phyloP scores from a whole-genome alignment of 2,329 filamentous ascomycete genomes.

The Neonectria ditissima region DNA sequence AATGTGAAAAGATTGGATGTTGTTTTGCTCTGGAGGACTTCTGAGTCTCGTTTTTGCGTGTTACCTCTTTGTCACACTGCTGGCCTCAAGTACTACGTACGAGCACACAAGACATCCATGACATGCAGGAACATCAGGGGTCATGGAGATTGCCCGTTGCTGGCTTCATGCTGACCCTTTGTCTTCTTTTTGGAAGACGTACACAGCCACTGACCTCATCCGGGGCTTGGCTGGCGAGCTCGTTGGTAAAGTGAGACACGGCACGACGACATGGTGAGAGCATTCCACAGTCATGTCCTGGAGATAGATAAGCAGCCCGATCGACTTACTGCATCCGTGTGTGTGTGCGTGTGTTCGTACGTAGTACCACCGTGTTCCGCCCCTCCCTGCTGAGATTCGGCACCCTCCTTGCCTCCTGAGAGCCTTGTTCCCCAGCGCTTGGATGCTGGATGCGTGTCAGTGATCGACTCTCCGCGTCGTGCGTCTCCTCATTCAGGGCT shows the following conservation, averaged over 20 bases:
- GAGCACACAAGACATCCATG: background rate
- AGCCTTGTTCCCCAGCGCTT: background rate
- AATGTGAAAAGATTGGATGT: background rate
- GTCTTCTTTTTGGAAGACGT: background rate
- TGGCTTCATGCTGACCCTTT: background rate
- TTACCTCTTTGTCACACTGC: background rate
- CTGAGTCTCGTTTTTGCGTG: background rate
- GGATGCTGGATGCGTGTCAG: background rate
- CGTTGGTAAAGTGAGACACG: background rate
- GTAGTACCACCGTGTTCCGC: background rate
- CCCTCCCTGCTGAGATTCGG: background rate
- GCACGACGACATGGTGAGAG: background rate
- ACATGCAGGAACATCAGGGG: background rate
- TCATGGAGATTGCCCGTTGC: background rate
- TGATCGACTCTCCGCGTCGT: background rate
- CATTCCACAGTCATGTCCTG: background rate
- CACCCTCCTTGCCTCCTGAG: background rate
- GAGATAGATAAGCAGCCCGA: slow-evolving; percentile 2
- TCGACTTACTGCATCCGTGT: background rate
- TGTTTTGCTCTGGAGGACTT: background rate
- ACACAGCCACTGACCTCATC: slow-evolving; percentile 6
- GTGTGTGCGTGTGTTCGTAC: background rate
- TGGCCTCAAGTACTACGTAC: background rate
- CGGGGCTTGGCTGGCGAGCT: background rate
- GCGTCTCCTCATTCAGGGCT: background rate